phyloP scores from a whole-genome alignment of 2,329 filamentous ascomycete species.

The Endothia cerciana region DNA sequence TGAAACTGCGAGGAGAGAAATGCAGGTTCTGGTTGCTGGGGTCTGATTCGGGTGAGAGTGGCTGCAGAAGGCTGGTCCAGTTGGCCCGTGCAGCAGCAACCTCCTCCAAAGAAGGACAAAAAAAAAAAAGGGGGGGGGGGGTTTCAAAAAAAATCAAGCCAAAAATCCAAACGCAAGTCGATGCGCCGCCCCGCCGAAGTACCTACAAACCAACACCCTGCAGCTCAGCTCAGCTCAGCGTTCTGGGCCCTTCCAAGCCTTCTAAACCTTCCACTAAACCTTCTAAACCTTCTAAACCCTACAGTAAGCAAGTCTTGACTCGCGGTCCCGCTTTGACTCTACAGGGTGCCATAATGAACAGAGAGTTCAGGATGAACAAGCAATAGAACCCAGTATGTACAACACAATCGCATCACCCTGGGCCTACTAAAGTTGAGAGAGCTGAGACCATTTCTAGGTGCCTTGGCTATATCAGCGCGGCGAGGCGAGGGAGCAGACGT shows the following conservation, averaged over 20 bases:
- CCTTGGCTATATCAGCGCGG: neutral
- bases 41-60: neutral
- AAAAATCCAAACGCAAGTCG: neutral
- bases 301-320: neutral
- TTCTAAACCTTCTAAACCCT: neutral
- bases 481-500: too few species aligned
- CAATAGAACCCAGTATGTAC: too few species aligned
- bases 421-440: too few species aligned
- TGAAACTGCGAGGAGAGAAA: neutral
- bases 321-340: too few species aligned
- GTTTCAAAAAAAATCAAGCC: too few species aligned
- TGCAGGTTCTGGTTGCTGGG: constrained; percentile 1
- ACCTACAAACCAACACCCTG: too few species aligned
- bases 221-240: neutral
- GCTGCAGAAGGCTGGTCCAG: neutral
- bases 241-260: constrained; percentile 3
- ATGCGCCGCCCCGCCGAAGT: neutral
- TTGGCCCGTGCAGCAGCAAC: neutral
- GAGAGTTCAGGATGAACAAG: too few species aligned
- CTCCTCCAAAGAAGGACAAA: neutral
- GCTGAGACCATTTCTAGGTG: too few species aligned
- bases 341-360: too few species aligned
- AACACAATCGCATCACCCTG: too few species aligned
- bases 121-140: too few species aligned
- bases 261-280: neutral